These are phyloP conservation scores for Anisodus tanguticus DNA, from an alignment of 257 asterid genomes.

Conservation along the genomic window DNA sequence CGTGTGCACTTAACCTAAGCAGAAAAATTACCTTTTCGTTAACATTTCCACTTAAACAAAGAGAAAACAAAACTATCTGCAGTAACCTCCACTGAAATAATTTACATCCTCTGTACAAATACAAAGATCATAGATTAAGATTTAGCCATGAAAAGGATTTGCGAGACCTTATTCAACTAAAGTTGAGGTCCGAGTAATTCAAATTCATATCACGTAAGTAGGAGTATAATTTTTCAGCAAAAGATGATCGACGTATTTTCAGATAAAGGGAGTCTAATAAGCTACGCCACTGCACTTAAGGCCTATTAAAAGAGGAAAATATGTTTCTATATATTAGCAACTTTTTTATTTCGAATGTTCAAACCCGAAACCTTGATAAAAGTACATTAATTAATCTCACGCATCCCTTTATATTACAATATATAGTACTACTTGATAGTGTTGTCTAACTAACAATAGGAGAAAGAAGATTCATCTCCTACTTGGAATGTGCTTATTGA, in stretches of 20 bases:
- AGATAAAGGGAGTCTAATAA: no score
- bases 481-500: slow-evolving; percentile 50
- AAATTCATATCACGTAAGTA: slow-evolving; percentile 17
- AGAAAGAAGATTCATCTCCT: slow-evolving; percentile 41
- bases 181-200: not conserved
- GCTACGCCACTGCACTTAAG: no score
- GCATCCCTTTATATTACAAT: no score
- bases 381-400: no score
- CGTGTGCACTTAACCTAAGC: not conserved
- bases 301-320: not conserved
- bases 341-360: not conserved
- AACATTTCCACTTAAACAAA: not conserved
- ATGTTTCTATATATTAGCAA: not conserved
- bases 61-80: slow-evolving; percentile 7
- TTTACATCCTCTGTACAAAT: slow-evolving; percentile 47
- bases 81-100: slow-evolving; percentile 36
- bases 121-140: slow-evolving; percentile 25
- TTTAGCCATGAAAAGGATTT: not conserved
- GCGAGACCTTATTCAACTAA: not conserved
- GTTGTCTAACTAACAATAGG: slow-evolving; percentile 41
- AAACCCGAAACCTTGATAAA: not conserved
- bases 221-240: no score
- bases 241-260: no score
- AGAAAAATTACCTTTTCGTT: not conserved
- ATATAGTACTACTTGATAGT: no score